Conservation (phyloP, 176 grass and related monocot genomes). For the Rhynchospora pubera region DNA sequence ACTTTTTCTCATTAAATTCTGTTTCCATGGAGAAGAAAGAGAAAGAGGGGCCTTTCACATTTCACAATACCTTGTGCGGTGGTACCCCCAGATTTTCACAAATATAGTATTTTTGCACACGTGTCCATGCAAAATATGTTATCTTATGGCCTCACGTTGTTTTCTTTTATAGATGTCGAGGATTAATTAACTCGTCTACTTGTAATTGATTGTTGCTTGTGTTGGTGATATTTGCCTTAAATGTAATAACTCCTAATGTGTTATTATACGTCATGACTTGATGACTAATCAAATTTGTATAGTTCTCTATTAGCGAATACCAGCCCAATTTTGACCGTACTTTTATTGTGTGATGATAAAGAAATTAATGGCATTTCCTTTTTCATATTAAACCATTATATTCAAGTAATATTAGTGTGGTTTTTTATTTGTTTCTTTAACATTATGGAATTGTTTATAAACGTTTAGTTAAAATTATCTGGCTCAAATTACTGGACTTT, state of each 20-base stretch:
- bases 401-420: no score
- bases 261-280: no score
- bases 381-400: no score
- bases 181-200: background rate
- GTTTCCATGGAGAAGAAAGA: background rate
- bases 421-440: no score
- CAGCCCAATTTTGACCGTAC: no score
- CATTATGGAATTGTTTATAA: no score
- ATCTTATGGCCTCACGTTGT: background rate
- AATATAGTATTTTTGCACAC: conserved; percentile 6
- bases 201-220: background rate
- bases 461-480: no score
- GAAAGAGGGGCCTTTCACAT: background rate
- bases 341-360: no score
- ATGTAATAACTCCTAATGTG: background rate
- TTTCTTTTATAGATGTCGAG: background rate
- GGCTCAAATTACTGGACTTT: no score
- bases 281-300: background rate
- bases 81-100: background rate
- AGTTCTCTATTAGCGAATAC: background rate
- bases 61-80: background rate
- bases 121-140: background rate
- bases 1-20: background rate
- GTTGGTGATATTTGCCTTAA: background rate
- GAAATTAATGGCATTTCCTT: no score